These are phyloP conservation scores for Hordeum marinum DNA, from an alignment of 176 grass and related monocot species.

Conservation along the genomic window DNA sequence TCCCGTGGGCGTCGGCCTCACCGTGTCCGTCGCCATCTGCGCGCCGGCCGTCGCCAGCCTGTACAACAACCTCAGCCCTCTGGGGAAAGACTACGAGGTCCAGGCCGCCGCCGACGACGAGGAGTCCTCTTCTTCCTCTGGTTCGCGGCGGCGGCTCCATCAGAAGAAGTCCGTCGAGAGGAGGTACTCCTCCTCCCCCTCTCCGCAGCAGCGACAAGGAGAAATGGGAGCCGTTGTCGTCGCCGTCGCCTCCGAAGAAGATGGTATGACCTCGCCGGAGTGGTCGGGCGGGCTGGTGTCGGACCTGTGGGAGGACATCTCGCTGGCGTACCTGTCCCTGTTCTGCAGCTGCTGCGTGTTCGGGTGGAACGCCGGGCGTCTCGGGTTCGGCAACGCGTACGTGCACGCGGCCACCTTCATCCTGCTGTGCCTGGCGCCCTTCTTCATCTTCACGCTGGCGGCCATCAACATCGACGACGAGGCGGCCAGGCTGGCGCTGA, in stretches of 20 bases:
- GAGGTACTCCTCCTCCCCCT: conserved; percentile 35
- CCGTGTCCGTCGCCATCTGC: conserved; percentile 44
- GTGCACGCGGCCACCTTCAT: conserved; percentile 69
- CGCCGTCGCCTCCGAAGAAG: neutral
- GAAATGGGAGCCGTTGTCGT: too few relatives aligned
- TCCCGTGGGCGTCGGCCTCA: conserved; percentile 52
- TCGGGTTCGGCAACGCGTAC: conserved; percentile 77
- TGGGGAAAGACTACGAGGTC: conserved; percentile 64
- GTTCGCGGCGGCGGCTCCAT: neutral
- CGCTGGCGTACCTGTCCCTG: conserved; percentile 54
- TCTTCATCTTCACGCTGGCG: conserved; percentile 83
- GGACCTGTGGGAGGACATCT: conserved; percentile 75
- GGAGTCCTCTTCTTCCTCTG: neutral
- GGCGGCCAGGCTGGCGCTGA: conserved; percentile 32
- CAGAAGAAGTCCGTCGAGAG: conserved; percentile 34
- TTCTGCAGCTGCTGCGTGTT: conserved; percentile 89
- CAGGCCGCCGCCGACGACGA: conserved; percentile 33
- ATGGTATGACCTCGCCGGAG: neutral
- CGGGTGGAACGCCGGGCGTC: conserved; percentile 67
- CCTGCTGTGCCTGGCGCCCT: conserved; percentile 72
- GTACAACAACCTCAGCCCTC: conserved; percentile 70
- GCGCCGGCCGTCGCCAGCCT: conserved; percentile 55
- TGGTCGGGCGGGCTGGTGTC: conserved; percentile 45
- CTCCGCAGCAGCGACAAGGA: neutral
- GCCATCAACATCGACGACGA: conserved; percentile 72